Percentiles rank a stretch among this genome's conserved stretches.
These are phyloP conservation scores for Schizothecium vesticola DNA, from an alignment of 495 filamentous ascomycete genomes.

Conservation along the genomic window DNA sequence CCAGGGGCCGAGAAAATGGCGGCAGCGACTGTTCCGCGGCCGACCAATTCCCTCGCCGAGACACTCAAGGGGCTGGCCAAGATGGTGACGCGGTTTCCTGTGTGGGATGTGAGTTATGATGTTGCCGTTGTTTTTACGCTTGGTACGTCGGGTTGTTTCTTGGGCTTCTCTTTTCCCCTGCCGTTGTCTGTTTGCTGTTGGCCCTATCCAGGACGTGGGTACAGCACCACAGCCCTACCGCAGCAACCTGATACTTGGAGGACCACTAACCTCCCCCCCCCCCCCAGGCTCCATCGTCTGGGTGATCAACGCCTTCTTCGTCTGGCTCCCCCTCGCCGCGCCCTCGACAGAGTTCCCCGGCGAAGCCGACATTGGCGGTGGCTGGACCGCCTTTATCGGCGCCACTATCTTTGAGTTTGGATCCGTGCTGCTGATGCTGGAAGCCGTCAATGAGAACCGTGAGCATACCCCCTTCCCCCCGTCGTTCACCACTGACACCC, in stretches of 20 bases:
- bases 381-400: constrained; percentile 64
- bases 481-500: neutral
- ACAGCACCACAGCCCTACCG: neutral
- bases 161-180: neutral
- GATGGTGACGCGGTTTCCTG: constrained; percentile 54
- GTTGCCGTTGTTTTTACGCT: constrained; percentile 61
- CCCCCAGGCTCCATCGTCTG: constrained; percentile 49
- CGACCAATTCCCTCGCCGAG: constrained; percentile 40
- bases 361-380: constrained; percentile 50
- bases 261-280: constrained; percentile 1
- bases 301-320: constrained; percentile 66
- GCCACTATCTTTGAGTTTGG: constrained; percentile 65
- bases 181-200: neutral
- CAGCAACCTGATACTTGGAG: neutral
- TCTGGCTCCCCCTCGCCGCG: constrained; percentile 54
- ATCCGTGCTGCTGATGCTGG: constrained; percentile 58
- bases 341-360: constrained; percentile 50
- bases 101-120: constrained; percentile 66
- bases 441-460: constrained; percentile 64
- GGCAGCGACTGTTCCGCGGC: constrained; percentile 25
- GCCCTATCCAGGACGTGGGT: neutral
- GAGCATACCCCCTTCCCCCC: neutral
- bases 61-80: constrained; percentile 42
- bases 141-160: constrained; percentile 32
- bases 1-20: neutral